These are phyloP conservation scores for Hypoxylon sp. DNA, from an alignment of 2,329 filamentous ascomycete species.

Conservation along the genomic window DNA sequence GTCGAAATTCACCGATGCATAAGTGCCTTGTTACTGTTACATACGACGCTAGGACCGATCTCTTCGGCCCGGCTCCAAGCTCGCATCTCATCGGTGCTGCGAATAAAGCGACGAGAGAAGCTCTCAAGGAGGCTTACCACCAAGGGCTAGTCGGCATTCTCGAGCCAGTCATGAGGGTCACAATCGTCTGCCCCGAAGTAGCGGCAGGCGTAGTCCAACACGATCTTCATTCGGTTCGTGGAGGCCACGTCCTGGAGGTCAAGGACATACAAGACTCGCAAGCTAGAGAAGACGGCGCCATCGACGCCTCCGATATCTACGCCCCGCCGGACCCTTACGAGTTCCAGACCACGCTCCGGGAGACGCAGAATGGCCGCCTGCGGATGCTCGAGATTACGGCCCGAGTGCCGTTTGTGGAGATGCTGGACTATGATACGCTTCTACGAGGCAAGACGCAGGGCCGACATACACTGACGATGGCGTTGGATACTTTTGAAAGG, in stretches of 20 bases:
- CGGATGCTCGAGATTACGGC: slow-evolving; percentile 79
- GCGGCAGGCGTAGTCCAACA: slow-evolving; percentile 86
- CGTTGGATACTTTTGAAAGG: slow-evolving; percentile 70
- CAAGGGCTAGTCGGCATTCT: slow-evolving; percentile 75
- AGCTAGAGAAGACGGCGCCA: slow-evolving; percentile 68
- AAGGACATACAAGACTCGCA: slow-evolving; percentile 77
- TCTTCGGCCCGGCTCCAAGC: slow-evolving; percentile 76
- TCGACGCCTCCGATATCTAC: slow-evolving; percentile 84
- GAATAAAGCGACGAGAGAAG: slow-evolving; percentile 74
- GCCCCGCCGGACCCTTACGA: slow-evolving; percentile 88
- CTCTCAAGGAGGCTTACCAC: slow-evolving; percentile 74
- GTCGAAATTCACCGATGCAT: slow-evolving; percentile 84
- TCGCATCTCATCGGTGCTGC: slow-evolving; percentile 76
- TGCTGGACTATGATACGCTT: slow-evolving; percentile 94
- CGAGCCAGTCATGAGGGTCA: slow-evolving; percentile 93
- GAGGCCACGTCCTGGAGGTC: slow-evolving; percentile 82
- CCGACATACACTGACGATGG: slow-evolving; percentile 73
- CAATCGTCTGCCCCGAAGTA: slow-evolving; percentile 87
- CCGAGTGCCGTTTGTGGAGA: slow-evolving; percentile 93
- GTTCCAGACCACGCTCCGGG: slow-evolving; percentile 69
- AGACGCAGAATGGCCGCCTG: slow-evolving; percentile 63
- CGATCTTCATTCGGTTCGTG: slow-evolving; percentile 81
- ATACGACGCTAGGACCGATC: slow-evolving; percentile 75
- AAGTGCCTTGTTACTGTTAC: slow-evolving; percentile 78
- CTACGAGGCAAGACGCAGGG: slow-evolving; percentile 90